phyloP scores from a whole-genome alignment of 176 grass and related monocot genomes.

The Poa pratensis region DNA sequence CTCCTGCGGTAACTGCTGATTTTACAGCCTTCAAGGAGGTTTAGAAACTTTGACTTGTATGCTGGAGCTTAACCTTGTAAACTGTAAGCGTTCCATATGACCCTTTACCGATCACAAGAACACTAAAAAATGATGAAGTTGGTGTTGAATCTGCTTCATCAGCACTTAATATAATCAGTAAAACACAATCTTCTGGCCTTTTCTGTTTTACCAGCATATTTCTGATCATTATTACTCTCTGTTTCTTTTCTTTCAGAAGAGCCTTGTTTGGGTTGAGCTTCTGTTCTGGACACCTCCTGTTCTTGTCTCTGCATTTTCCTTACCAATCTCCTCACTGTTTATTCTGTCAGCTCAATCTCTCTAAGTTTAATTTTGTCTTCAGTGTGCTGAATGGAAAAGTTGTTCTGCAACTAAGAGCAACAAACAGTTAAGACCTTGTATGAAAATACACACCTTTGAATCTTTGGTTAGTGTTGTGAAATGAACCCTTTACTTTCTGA shows the following conservation, averaged over 20 bases:
- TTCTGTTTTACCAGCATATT: slow-evolving; percentile 40
- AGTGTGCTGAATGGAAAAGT: too few relatives aligned
- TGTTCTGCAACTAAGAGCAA: too few relatives aligned
- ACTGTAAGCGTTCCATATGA: neutral
- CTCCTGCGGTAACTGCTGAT: slow-evolving; percentile 82
- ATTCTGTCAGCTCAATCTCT: too few relatives aligned
- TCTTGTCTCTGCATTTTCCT: slow-evolving; percentile 34
- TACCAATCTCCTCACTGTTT: slow-evolving; percentile 35
- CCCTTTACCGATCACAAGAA: slow-evolving; percentile 62
- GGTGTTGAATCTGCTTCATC: slow-evolving; percentile 74
- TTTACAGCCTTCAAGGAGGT: slow-evolving; percentile 55
- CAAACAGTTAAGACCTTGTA: too few relatives aligned
- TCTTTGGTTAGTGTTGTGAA: too few relatives aligned
- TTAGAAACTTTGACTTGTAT: slow-evolving; percentile 67
- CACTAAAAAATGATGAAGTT: slow-evolving; percentile 27
- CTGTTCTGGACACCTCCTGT: slow-evolving; percentile 32
- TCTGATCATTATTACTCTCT: neutral
- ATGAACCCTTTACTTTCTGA: too few relatives aligned
- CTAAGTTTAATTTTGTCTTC: too few relatives aligned
- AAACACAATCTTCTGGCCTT: slow-evolving; percentile 22
- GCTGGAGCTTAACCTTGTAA: too few relatives aligned
- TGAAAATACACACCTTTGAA: too few relatives aligned
- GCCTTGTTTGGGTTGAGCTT: slow-evolving; percentile 20
- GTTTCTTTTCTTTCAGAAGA: slow-evolving; percentile 34
- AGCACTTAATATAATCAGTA: slow-evolving; percentile 45